A percentile compares a stretch with the other conserved stretches of the same genome.
Conservation (phyloP, 257 asterid genomes). For the Solanum ossicruentum region DNA sequence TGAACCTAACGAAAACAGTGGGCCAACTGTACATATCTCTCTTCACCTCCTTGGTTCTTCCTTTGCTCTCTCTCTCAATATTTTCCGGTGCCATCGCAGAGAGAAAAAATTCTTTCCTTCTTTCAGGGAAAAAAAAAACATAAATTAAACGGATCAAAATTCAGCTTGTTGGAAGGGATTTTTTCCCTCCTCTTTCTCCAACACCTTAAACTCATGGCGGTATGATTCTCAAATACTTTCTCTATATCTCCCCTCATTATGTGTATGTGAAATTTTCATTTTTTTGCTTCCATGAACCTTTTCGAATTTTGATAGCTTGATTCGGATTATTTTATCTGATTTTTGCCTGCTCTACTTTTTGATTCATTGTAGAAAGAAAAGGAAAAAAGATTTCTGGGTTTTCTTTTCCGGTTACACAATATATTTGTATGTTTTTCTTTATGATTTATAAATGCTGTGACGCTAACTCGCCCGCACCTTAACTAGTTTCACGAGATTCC, state of each 20-base stretch:
- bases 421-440: too few relatives aligned
- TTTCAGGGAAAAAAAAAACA: not conserved
- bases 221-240: not conserved
- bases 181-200: not conserved
- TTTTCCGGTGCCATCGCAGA: too few relatives aligned
- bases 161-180: not conserved
- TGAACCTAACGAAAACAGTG: too few relatives aligned
- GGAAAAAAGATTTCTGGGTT: not conserved
- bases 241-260: too few relatives aligned
- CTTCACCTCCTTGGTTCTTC: too few relatives aligned
- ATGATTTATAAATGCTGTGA: too few relatives aligned
- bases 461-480: too few relatives aligned
- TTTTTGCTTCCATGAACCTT: not conserved
- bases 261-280: not conserved
- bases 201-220: not conserved
- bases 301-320: not conserved
- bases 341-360: not conserved
- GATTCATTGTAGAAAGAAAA: not conserved
- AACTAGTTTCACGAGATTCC: too few relatives aligned
- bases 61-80: too few relatives aligned
- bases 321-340: not conserved
- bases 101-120: too few relatives aligned
- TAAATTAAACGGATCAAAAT: not conserved
- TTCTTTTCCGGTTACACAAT: not conserved
- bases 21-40: too few relatives aligned